Evolutionary conservation across 2,329 filamentous ascomycete species (phyloP), one percentile per base, ranked within the genome.

Genomic region (Scolecobasidium constrictum): DNA sequence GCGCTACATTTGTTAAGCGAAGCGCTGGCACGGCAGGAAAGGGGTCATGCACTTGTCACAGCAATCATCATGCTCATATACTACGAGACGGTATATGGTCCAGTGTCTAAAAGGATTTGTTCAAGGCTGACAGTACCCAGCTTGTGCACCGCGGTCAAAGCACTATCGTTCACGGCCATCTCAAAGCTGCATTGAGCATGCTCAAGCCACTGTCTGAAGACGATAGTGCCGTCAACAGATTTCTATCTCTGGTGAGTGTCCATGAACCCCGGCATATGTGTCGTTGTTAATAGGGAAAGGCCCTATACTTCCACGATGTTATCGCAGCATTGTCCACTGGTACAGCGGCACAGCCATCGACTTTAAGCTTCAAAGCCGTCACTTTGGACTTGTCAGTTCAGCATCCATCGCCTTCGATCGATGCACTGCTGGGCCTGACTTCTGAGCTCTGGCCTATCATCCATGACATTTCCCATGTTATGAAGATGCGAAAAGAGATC

Each of bases 1-100:
- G 37, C 37, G 12, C 37, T 39, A 7, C 37, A 23, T 26, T 21
- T 17, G 21, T 17, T 39, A 20, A 23, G 20, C 17, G 37, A 39
- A n/a, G 19, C 37, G 1, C 17, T 39, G 21, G 31, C 23, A 23
- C 19, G 31, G 15, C 23, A 26, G 5, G 37, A 39, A 7, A 23
- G 21, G 7, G 31, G 20, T 39, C 21, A 39, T 17, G 37, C 23
- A 17, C 23, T 20, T 39, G 21, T 39, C 15, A 23, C 37, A 16
- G 37, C 37, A 15, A 39, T 39, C 20, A 23, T 39, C 7, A 39
- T 39, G 37, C 21, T 39, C 15, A 39, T 39, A 16, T 39, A 39
- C 21, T 39, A 39, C n/a, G 37, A 39, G 31, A 23, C 31, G 37
- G 37, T 39, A 20, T 26, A 23, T 20, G n/a, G n/a, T 13, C 13